Evolutionary conservation across 305 asterid genomes (phyloP), one percentile per base, ranked within the genome.

Genomic region (Fraxinus nigra): DNA sequence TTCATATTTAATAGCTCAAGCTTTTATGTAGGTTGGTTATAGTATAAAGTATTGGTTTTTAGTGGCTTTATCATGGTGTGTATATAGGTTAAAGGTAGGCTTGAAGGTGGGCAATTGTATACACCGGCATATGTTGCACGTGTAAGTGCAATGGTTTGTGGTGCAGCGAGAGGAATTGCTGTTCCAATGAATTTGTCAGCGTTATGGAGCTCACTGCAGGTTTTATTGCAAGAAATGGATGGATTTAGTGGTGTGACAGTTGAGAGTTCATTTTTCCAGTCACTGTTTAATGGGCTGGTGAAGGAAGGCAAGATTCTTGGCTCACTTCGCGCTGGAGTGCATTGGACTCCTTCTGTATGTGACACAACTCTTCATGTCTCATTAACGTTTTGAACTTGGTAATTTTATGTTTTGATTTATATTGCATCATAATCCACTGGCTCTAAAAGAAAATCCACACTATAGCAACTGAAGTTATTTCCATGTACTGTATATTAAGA

Each of bases 71-170:
- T 80, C 77, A 34, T 85, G 75, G 82, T 51, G 72, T 77, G 81
- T 82, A 78, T 14, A 35, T 85, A 96, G 99, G 91, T 96, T 72
- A 96, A 92, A 86, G 99, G 98, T 75, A 92, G 95, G 91, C 97
- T 94, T 85, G 99, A 96, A 91, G 99, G 98, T n/a, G 99, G 98
- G 26, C 98, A 94, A 81, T 78, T 96, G 88, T 96, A 93, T 87
- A 96, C 99, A 28, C 98, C 99, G 1, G 99, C 98, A 38, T 92
- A 96, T 90, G 97, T 96, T 77, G 93, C 95, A 1, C 98, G 98
- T 72, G 92, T 96, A 83, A 90, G 86, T 88, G 98, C 98, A 76
- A 93, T 93, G 98, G 99, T 96, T 74, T 94, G 98, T 16, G 99
- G 99, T 87, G 98, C 97, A 73, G 97, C 98, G 4, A 91, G 98